These are phyloP conservation scores for Kodamaea kaohsiungensis DNA, from an alignment of 805 yeast genomes.

Conservation along the genomic window DNA sequence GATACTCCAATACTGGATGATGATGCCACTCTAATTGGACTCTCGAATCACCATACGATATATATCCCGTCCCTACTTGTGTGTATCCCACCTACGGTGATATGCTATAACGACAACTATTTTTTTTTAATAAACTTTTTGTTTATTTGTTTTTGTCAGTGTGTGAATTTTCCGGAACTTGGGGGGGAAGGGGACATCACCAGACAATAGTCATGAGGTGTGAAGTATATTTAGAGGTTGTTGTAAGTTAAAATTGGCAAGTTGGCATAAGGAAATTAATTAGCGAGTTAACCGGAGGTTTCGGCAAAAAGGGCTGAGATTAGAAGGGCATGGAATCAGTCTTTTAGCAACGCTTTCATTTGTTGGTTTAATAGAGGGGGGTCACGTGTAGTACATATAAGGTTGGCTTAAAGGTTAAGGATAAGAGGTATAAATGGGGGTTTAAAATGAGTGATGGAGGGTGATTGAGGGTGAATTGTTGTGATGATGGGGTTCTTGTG, in stretches of 20 bases:
- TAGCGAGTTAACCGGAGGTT: conserved; percentile 5
- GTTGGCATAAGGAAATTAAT: neutral
- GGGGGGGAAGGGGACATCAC: neutral
- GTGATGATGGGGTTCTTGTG: too few relatives aligned
- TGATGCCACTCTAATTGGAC: neutral
- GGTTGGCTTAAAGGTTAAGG: too few relatives aligned
- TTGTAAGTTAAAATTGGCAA: neutral
- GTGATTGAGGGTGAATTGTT: neutral
- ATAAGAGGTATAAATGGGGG: too few relatives aligned
- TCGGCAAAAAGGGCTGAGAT: neutral
- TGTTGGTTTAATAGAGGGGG: neutral
- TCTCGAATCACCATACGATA: neutral
- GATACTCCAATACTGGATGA: neutral
- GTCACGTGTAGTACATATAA: neutral
- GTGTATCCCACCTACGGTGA: neutral
- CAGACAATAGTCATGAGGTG: neutral
- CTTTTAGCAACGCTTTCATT: neutral
- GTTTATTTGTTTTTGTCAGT: neutral
- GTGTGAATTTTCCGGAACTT: neutral
- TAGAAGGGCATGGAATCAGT: neutral
- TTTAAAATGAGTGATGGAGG: too few relatives aligned
- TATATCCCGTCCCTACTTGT: neutral
- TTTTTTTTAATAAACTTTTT: neutral
- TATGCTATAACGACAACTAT: neutral
- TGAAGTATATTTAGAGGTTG: neutral